phyloP scores from a whole-genome alignment of 768 basidiomycete genomes.

The Mycena alexandri region DNA sequence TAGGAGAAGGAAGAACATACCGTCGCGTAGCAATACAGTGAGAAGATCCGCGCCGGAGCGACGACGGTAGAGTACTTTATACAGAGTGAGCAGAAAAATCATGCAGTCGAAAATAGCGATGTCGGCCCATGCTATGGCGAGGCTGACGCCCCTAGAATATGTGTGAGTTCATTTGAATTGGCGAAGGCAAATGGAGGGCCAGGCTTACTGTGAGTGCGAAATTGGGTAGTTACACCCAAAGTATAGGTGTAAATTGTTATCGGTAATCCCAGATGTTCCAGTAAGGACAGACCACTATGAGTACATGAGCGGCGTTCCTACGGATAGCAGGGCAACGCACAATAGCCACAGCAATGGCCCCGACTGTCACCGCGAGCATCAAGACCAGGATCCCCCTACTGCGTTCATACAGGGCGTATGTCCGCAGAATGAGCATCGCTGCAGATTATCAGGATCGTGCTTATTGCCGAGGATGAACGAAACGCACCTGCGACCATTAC shows the following conservation, averaged over 20 bases:
- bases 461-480: background rate
- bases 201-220: slow-evolving; percentile 21
- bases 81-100: slow-evolving; percentile 35
- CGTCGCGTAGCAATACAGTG: slow-evolving; percentile 31
- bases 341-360: slow-evolving; percentile 7
- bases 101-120: slow-evolving; percentile 31
- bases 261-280: background rate
- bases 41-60: slow-evolving; percentile 17
- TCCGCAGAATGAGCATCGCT: slow-evolving; percentile 37
- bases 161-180: background rate
- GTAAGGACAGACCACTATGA: slow-evolving; percentile 29
- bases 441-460: background rate
- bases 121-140: slow-evolving; percentile 29
- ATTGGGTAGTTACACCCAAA: slow-evolving; percentile 25
- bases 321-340: background rate
- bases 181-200: background rate
- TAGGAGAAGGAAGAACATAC: slow-evolving; percentile 3
- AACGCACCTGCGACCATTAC: slow-evolving; percentile 17
- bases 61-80: slow-evolving; percentile 10
- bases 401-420: slow-evolving; percentile 37
- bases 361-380: slow-evolving; percentile 10
- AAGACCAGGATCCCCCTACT: slow-evolving; percentile 24
- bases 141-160: slow-evolving; percentile 8
- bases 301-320: background rate
- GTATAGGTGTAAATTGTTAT: slow-evolving; percentile 12